Percentiles rank a stretch among this genome's conserved stretches.
phyloP scores from a whole-genome alignment of 192 early-diverging fungal genomes.

The Coemansia sp. region DNA sequence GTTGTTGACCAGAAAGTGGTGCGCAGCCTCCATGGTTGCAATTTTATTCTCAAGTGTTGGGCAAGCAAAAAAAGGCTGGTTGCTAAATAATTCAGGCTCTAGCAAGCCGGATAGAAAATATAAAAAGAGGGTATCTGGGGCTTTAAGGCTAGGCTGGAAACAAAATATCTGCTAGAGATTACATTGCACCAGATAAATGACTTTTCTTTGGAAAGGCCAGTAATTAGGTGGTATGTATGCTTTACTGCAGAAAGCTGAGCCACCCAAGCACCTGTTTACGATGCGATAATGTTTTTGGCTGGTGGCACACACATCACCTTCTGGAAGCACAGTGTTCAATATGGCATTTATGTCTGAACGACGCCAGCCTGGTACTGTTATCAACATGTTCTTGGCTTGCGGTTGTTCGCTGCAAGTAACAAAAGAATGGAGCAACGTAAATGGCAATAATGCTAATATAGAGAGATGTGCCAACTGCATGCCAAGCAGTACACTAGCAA shows the following conservation, averaged over 20 bases:
- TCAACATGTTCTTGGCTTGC: background rate
- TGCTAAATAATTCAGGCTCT: background rate
- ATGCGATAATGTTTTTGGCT: background rate
- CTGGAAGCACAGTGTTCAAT: background rate
- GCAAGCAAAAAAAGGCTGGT: background rate
- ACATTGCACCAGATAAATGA: background rate
- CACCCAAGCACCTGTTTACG: background rate
- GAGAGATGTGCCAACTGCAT: background rate
- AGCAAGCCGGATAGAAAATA: background rate
- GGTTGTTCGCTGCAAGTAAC: background rate
- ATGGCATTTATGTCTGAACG: background rate
- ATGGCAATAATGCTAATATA: background rate
- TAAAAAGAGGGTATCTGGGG: background rate
- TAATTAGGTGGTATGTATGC: background rate
- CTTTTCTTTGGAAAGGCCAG: background rate
- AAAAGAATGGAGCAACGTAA: background rate
- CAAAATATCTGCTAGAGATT: background rate
- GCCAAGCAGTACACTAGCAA: background rate
- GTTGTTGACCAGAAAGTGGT: constrained; percentile 31
- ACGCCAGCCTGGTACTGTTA: background rate
- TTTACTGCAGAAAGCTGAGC: constrained; percentile 1
- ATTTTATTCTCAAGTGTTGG: background rate
- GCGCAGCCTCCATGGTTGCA: constrained; percentile 24
- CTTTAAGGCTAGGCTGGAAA: background rate
- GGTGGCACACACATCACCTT: background rate